Percentiles rank a stretch among this genome's conserved stretches.
Evolutionary conservation across 139 green algal species (phyloP).

Genomic region (Spirogloea muscicola): DNA sequence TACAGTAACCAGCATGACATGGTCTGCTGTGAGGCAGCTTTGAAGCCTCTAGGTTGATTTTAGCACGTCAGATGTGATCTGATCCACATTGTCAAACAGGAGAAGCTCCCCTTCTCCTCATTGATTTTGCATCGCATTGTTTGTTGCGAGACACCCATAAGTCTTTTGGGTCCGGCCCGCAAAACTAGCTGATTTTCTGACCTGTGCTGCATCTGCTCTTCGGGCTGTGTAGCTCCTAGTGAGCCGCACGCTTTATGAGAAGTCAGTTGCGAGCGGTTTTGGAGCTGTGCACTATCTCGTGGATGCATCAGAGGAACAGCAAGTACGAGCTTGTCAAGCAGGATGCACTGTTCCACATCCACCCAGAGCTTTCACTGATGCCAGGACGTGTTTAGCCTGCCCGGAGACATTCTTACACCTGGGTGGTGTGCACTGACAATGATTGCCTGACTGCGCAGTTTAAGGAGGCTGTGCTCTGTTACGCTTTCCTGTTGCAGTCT

Average conservation of each 20-base stretch:
- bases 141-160: background rate
- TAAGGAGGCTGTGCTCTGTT: constrained; percentile 9
- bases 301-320: constrained; percentile 22
- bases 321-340: background rate
- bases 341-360: background rate
- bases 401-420: background rate
- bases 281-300: constrained; percentile 12
- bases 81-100: too few species aligned
- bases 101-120: background rate
- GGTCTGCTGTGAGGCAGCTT: background rate
- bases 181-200: background rate
- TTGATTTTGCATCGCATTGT: background rate
- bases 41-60: too few species aligned
- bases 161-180: background rate
- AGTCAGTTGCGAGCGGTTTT: constrained; percentile 18
- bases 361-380: background rate
- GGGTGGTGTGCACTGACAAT: too few species aligned
- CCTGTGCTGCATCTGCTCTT: background rate
- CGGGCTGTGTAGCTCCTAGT: constrained; percentile 1
- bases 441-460: too few species aligned
- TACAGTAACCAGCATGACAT: background rate
- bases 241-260: constrained; percentile 26
- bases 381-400: background rate
- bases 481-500: constrained; percentile 4
- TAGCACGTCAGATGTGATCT: too few species aligned